Evolutionary conservation across 2,329 filamentous ascomycete genomes (phyloP), one percentile per base, ranked within the genome.

Genomic region (Penicillium capsulatum): DNA sequence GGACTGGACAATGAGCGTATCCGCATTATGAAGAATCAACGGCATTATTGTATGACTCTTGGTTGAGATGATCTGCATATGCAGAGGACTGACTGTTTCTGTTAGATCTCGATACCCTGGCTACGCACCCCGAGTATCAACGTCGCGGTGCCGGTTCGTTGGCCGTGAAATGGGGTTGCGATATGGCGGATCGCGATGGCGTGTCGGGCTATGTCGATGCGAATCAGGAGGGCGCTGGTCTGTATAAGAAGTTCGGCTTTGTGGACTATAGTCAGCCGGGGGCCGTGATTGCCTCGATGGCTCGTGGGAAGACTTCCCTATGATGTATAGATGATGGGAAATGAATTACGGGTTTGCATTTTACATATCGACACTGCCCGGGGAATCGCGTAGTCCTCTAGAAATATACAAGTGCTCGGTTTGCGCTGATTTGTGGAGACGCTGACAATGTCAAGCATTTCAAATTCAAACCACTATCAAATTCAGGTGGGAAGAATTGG

Each of bases 191-290:
- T 37, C 51, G 48, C 17, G 51, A 58, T 16, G 56, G 58, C 5
- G 34, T 70, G 7, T 50, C 59, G 4, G 58, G 55, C 1, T 69
- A 61, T 31, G 55, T 71, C 2, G 61, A 69, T 47, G 58, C 67
- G 5, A 64, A 60, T 2, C 45, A 50, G 19, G 55, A 49, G 1
- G 67, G 59, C 6, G 58, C 64, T 33, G 44, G 50, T 10, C 28
- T 71, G 22, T 71, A 71, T 36, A 38, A 55, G 38, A 68, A 60
- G 35, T 56, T 57, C 32, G 65, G 66, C 2, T 71, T 70, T 38
- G 55, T 56, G 28, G 65, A 68, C 40, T 38, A 42, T 29, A 50
- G 44, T 17, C 22, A 36, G 15, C 44, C 42, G 4, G 42, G 36
- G 4, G 40, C 36, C 4, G 34, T 38, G 6, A 40, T 40, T 30